phyloP scores from a whole-genome alignment of 805 yeast species.

The Saccharomyces eubayanus region DNA sequence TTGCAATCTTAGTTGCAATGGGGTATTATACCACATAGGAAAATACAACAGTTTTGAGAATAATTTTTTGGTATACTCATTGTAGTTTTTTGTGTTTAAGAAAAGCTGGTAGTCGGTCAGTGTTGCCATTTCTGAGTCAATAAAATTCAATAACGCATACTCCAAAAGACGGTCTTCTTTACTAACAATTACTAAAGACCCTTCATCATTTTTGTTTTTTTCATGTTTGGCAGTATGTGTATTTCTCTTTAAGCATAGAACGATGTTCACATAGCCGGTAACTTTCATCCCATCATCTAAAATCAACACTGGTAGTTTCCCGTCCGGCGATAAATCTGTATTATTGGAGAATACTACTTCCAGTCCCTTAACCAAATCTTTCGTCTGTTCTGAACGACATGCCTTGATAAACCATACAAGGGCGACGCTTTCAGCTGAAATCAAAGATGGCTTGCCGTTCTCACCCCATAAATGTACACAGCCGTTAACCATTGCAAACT shows the following conservation, averaged over 20 bases:
- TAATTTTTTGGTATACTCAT: slow-evolving; percentile 46
- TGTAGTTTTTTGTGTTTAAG: slow-evolving; percentile 51
- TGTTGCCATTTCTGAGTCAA: slow-evolving; percentile 36
- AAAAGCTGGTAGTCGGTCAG: slow-evolving; percentile 51
- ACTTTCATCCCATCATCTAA: slow-evolving; percentile 14
- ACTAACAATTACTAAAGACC: not conserved
- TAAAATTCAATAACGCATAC: slow-evolving; percentile 37
- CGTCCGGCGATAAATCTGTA: slow-evolving; percentile 43
- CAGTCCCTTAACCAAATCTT: slow-evolving; percentile 5
- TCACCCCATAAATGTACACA: slow-evolving; percentile 25
- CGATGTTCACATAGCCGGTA: slow-evolving; percentile 39
- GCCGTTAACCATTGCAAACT: not conserved
- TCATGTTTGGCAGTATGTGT: not conserved
- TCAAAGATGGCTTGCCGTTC: slow-evolving; percentile 18
- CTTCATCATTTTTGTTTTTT: slow-evolving; percentile 5
- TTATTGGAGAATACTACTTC: slow-evolving; percentile 50
- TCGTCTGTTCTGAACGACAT: slow-evolving; percentile 5
- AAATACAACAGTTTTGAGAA: slow-evolving; percentile 51
- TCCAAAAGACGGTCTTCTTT: slow-evolving; percentile 34
- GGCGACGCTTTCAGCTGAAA: slow-evolving; percentile 27
- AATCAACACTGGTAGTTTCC: slow-evolving; percentile 43
- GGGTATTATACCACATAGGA: slow-evolving; percentile 69
- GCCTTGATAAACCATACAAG: slow-evolving; percentile 18
- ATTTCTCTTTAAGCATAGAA: slow-evolving; percentile 22
- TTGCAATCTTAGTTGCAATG: slow-evolving; percentile 25